Percentiles rank a stretch among this genome's conserved stretches.
Conservation (phyloP, 352 stramenopile species). For the Globisporangium acanthophoron region DNA sequence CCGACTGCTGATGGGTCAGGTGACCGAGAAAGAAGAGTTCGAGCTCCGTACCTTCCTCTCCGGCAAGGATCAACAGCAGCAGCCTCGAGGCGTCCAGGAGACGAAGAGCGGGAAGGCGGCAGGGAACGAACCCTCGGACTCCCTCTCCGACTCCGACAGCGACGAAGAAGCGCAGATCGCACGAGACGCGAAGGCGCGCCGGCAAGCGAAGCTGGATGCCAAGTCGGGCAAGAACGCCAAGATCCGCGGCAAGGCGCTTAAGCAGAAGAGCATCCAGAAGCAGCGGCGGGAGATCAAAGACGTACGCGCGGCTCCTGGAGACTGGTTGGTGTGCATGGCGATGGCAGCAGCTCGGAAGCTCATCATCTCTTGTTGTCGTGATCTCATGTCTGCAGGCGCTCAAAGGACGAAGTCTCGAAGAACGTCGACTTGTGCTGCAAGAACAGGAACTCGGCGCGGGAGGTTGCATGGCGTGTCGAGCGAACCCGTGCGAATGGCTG, state of each 20-base stretch:
- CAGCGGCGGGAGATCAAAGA: slow-evolving; percentile 77
- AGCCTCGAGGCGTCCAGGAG: neutral
- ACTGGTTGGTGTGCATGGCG: no score
- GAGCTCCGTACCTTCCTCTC: slow-evolving; percentile 48
- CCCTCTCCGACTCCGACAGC: slow-evolving; percentile 58
- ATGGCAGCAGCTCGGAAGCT: no score
- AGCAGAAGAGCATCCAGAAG: slow-evolving; percentile 59
- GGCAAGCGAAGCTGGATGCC: slow-evolving; percentile 23
- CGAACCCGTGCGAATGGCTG: slow-evolving; percentile 62
- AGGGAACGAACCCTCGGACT: slow-evolving; percentile 10
- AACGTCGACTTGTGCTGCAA: slow-evolving; percentile 52
- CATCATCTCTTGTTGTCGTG: neutral
- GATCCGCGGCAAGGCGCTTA: slow-evolving; percentile 43
- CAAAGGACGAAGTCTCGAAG: slow-evolving; percentile 51
- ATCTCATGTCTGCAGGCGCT: slow-evolving; percentile 23
- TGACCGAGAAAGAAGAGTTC: slow-evolving; percentile 64
- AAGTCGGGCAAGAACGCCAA: slow-evolving; percentile 28
- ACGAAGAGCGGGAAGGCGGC: neutral
- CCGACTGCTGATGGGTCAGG: slow-evolving; percentile 81
- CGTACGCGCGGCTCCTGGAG: slow-evolving; percentile 10
- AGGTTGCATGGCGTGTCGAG: slow-evolving; percentile 80
- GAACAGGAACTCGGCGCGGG: slow-evolving; percentile 64
- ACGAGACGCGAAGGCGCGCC: slow-evolving; percentile 32
- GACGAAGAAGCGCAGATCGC: slow-evolving; percentile 68
- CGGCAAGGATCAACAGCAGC: neutral